phyloP scores from a whole-genome alignment of 2,329 filamentous ascomycete species.

The Pseudocercospora pini-densiflorae region DNA sequence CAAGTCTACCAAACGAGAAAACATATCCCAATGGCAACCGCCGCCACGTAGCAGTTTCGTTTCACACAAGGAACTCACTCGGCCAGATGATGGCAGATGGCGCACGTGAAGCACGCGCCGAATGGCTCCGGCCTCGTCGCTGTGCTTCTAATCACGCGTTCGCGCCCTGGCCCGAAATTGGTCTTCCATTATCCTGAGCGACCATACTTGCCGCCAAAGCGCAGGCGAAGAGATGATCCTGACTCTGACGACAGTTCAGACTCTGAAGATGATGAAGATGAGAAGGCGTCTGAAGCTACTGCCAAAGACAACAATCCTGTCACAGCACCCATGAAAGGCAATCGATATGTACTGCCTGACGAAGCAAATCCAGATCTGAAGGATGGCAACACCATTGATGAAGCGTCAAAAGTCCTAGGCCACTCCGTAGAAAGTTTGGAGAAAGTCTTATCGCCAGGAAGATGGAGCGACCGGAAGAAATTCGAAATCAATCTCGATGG shows the following conservation, averaged over 20 bases:
- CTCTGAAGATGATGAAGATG: conserved; percentile 23
- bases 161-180: conserved; percentile 78
- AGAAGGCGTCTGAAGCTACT: not conserved
- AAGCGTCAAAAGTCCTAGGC: conserved; percentile 27
- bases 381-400: conserved; percentile 8
- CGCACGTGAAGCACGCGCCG: conserved; percentile 2
- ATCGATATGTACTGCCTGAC: conserved; percentile 17
- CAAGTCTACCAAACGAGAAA: not conserved
- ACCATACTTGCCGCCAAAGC: conserved; percentile 6
- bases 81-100: conserved; percentile 14
- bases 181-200: conserved; percentile 77
- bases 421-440: conserved; percentile 69
- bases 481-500: conserved; percentile 85
- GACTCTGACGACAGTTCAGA: conserved; percentile 20
- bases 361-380: conserved; percentile 18
- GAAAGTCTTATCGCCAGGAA: conserved; percentile 74
- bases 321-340: conserved; percentile 9
- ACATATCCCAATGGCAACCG: not conserved
- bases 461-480: conserved; percentile 71
- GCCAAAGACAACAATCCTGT: conserved; percentile 9
- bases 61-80: not conserved
- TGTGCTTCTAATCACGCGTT: conserved; percentile 76
- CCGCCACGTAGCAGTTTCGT: no score
- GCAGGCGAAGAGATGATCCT: conserved; percentile 2
- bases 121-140: conserved; percentile 57